These are phyloP conservation scores for Alternaria infectoria DNA, from an alignment of 2,329 filamentous ascomycete genomes.

Conservation along the genomic window DNA sequence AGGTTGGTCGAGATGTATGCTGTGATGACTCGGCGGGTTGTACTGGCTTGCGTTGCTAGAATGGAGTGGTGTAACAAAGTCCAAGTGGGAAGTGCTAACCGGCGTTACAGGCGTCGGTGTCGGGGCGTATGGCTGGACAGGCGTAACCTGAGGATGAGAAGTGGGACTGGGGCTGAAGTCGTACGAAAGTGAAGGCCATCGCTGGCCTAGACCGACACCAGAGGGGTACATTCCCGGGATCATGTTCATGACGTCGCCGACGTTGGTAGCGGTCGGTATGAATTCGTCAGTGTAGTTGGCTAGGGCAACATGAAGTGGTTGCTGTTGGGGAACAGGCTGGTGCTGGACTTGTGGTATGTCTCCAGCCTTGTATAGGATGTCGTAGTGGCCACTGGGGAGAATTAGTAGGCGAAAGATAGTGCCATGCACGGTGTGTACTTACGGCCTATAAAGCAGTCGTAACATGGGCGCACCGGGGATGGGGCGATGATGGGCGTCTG, in stretches of 20 bases:
- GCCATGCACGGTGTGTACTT: constrained; percentile 37
- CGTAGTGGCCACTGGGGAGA: constrained; percentile 78
- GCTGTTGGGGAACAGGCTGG: constrained; percentile 33
- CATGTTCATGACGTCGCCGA: constrained; percentile 46
- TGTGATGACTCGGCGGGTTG: constrained; percentile 33
- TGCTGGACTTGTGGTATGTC: constrained; percentile 50
- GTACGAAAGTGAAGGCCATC: constrained; percentile 45
- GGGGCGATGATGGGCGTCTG: constrained; percentile 52
- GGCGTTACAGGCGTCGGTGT: constrained; percentile 35
- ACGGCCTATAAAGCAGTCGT: constrained; percentile 71
- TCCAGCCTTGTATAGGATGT: constrained; percentile 81
- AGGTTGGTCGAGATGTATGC: constrained; percentile 42
- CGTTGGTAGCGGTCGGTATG: constrained; percentile 44
- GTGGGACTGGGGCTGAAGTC: constrained; percentile 43
- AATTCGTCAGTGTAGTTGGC: constrained; percentile 51
- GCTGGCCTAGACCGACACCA: constrained; percentile 34
- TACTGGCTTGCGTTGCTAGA: constrained; percentile 35
- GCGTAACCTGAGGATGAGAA: constrained; percentile 39
- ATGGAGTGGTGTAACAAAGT: constrained; percentile 42
- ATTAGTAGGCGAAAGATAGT: constrained; percentile 4
- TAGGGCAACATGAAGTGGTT: constrained; percentile 43
- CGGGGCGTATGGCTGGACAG: constrained; percentile 42
- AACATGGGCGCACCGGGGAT: constrained; percentile 65
- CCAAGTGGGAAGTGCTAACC: constrained; percentile 38
- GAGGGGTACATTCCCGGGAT: constrained; percentile 56